Evolutionary conservation across 768 basidiomycete genomes (phyloP).

Genomic region (Inosperma sp.): DNA sequence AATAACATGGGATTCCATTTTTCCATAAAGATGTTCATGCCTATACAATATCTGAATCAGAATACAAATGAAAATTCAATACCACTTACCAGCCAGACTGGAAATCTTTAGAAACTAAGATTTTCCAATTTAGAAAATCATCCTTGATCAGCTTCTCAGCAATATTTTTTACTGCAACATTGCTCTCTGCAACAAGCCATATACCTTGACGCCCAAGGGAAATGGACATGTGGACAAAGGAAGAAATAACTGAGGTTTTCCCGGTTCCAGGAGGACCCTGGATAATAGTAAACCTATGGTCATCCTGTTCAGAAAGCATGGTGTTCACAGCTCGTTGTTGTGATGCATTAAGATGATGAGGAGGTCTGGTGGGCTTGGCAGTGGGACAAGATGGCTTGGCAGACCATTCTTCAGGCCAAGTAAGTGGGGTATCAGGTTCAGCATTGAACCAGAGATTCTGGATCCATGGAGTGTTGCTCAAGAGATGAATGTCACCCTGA

Average conservation of each 20-base stretch:
- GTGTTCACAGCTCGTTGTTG: slow-evolving; percentile 45
- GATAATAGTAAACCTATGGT: slow-evolving; percentile 39
- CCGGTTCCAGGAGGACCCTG: slow-evolving; percentile 67
- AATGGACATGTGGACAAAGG: slow-evolving; percentile 50
- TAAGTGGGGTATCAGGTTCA: slow-evolving; percentile 22
- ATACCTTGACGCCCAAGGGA: slow-evolving; percentile 46
- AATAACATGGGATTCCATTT: slow-evolving; percentile 48
- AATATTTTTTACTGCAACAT: slow-evolving; percentile 88
- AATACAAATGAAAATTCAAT: slow-evolving; percentile 6
- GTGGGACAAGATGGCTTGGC: not conserved
- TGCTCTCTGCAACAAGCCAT: slow-evolving; percentile 82
- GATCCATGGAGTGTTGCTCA: slow-evolving; percentile 44
- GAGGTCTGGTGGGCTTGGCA: slow-evolving; percentile 5
- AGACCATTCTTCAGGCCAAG: slow-evolving; percentile 42
- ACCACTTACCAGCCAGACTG: slow-evolving; percentile 53
- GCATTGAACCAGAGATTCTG: slow-evolving; percentile 45
- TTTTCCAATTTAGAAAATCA: slow-evolving; percentile 52
- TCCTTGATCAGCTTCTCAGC: slow-evolving; percentile 67
- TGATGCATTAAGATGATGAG: slow-evolving; percentile 33
- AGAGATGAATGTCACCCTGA: slow-evolving; percentile 34
- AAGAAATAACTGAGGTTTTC: slow-evolving; percentile 69
- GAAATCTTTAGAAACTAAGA: slow-evolving; percentile 70
- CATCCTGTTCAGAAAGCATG: slow-evolving; percentile 39
- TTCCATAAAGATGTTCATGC: slow-evolving; percentile 74
- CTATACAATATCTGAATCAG: slow-evolving; percentile 32